phyloP scores from a whole-genome alignment of 2,329 filamentous ascomycete genomes.

The Exophiala alcalophila region DNA sequence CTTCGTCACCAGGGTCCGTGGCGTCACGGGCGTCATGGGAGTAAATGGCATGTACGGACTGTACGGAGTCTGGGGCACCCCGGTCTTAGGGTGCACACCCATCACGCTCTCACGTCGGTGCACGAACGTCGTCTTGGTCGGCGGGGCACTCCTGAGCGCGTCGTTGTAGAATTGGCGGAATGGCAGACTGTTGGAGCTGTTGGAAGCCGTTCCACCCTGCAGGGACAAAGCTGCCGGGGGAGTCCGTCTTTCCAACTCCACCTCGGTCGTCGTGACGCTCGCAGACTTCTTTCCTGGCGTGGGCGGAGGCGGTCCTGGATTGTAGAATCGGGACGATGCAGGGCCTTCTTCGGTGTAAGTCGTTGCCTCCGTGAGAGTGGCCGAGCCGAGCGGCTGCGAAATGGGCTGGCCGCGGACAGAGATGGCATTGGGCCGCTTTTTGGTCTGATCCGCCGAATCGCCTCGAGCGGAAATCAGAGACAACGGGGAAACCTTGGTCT shows the following conservation, averaged over 20 bases:
- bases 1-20: constrained; percentile 41
- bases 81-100: constrained; percentile 43
- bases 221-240: constrained; percentile 16
- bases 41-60: constrained; percentile 53
- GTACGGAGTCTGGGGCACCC: constrained; percentile 47
- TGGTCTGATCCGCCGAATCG: constrained; percentile 42
- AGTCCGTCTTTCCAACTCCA: constrained; percentile 12
- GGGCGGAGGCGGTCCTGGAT: constrained; percentile 54
- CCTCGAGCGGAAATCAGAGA: constrained; percentile 42
- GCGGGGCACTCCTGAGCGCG: constrained; percentile 40
- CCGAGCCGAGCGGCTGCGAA: constrained; percentile 52
- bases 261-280: background rate
- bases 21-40: constrained; percentile 48
- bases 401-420: constrained; percentile 56
- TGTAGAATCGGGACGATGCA: constrained; percentile 56
- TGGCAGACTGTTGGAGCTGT: constrained; percentile 39
- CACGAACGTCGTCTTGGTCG: constrained; percentile 50
- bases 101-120: constrained; percentile 40
- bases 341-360: constrained; percentile 53
- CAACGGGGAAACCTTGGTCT: constrained; percentile 41
- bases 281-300: constrained; percentile 40
- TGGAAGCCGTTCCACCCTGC: constrained; percentile 21
- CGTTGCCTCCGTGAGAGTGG: constrained; percentile 43
- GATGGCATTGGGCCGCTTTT: constrained; percentile 43
- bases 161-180: constrained; percentile 45